Percentiles rank a stretch among this genome's conserved stretches.
phyloP scores from a whole-genome alignment of 179 eudicot genomes.

The Silene coronaria region DNA sequence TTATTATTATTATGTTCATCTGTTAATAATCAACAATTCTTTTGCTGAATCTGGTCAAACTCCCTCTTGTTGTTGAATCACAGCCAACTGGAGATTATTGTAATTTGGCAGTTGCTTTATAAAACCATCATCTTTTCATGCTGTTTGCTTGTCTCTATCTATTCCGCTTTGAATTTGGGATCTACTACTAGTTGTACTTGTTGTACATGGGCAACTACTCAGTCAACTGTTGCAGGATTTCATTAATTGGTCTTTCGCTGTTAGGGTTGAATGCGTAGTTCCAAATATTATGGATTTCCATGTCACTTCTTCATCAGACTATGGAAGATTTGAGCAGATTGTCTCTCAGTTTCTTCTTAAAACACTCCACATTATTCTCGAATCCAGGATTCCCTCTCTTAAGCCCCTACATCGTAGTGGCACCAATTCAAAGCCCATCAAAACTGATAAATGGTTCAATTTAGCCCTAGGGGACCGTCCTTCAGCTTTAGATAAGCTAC shows the following conservation, averaged over 20 bases:
- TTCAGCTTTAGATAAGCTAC: slow-evolving; percentile 66
- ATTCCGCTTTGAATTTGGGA: neutral
- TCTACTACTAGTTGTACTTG: neutral
- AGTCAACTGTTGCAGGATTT: slow-evolving; percentile 8
- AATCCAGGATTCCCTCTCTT: slow-evolving; percentile 79
- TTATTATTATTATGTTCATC: no score
- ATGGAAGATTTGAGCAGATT: slow-evolving; percentile 76
- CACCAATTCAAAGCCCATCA: slow-evolving; percentile 36
- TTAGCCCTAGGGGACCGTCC: slow-evolving; percentile 85
- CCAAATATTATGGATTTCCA: slow-evolving; percentile 50
- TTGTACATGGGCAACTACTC: slow-evolving; percentile 9
- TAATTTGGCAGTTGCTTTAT: neutral
- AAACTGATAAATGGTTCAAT: slow-evolving; percentile 85
- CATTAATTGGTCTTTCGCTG: neutral
- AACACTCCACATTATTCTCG: slow-evolving; percentile 69
- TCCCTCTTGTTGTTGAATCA: neutral
- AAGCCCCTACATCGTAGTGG: slow-evolving; percentile 40
- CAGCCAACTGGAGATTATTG: neutral
- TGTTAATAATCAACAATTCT: neutral
- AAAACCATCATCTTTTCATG: neutral
- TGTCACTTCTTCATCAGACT: slow-evolving; percentile 44
- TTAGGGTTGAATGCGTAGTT: slow-evolving; percentile 17
- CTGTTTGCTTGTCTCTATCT: neutral
- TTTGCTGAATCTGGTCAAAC: neutral
- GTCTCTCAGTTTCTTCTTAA: slow-evolving; percentile 77